Percentiles rank a stretch among this genome's conserved stretches.
phyloP scores from a whole-genome alignment of 768 basidiomycete species.

The Tulasnella sp. region DNA sequence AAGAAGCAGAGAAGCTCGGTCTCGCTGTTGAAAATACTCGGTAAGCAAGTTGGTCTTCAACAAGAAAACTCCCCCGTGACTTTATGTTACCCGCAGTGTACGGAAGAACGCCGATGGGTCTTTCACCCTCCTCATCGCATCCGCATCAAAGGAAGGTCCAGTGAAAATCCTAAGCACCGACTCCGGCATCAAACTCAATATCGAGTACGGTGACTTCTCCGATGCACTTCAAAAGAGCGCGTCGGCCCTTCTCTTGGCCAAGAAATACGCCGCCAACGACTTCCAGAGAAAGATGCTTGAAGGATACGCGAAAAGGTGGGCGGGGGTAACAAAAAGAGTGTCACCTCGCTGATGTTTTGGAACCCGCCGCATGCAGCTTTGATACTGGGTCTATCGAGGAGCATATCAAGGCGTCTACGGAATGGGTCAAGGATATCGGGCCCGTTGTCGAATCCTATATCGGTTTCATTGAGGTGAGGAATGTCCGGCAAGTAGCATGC shows the following conservation, averaged over 20 bases:
- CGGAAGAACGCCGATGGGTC: constrained; percentile 49
- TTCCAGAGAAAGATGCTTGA: constrained; percentile 63
- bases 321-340: too few relatives aligned
- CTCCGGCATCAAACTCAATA: constrained; percentile 37
- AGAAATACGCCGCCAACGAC: constrained; percentile 58
- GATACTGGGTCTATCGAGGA: constrained; percentile 63
- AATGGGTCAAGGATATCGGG: constrained; percentile 80
- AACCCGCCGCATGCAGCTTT: constrained; percentile 47
- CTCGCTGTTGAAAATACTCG: constrained; percentile 74
- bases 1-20: constrained; percentile 59
- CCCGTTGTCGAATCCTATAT: constrained; percentile 84
- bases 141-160: constrained; percentile 30
- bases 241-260: constrained; percentile 53
- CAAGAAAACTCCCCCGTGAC: not conserved
- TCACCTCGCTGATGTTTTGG: too few relatives aligned
- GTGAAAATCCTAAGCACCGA: constrained; percentile 36
- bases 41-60: constrained; percentile 28
- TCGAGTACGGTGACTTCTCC: constrained; percentile 69
- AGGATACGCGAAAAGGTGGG: constrained; percentile 65
- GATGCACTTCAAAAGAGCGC: constrained; percentile 42
- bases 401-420: constrained; percentile 62
- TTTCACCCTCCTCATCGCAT: constrained; percentile 67
- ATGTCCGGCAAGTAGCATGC: not conserved
- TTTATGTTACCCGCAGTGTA: constrained; percentile 36
- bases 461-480: constrained; percentile 51